phyloP scores from a whole-genome alignment of 2,329 filamentous ascomycete genomes.

The Aureobasidium mangrovei region DNA sequence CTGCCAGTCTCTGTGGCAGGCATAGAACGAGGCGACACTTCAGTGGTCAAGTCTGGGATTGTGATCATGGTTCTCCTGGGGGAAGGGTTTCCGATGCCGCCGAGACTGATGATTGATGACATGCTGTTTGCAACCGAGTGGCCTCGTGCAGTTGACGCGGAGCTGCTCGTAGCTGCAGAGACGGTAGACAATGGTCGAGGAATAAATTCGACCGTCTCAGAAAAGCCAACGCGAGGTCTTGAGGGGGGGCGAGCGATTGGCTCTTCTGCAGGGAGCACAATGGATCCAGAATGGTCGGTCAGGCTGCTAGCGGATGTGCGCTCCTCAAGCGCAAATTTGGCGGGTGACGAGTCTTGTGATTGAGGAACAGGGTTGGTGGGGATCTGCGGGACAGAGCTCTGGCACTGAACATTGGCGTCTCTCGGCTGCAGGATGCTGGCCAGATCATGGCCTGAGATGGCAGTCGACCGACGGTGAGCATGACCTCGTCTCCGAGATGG shows the following conservation, averaged over 20 bases:
- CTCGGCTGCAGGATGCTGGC: conserved; percentile 56
- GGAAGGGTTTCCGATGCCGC: conserved; percentile 10
- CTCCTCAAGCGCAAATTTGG: conserved; percentile 1
- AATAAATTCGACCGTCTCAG: conserved; percentile 75
- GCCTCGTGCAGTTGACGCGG: conserved; percentile 56
- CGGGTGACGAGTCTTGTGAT: conserved; percentile 5
- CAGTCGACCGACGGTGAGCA: conserved; percentile 69
- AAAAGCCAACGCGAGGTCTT: conserved; percentile 68
- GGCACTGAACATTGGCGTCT: conserved; percentile 34
- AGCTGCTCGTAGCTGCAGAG: conserved; percentile 76
- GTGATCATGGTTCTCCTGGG: conserved; percentile 11
- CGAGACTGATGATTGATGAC: conserved; percentile 62
- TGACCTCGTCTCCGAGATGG: conserved; percentile 57
- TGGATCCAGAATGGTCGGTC: background rate
- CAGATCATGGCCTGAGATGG: conserved; percentile 77
- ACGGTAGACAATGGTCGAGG: conserved; percentile 74
- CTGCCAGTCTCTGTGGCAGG: background rate
- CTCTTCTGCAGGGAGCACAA: background rate
- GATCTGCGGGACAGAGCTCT: conserved; percentile 6
- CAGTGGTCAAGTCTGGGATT: conserved; percentile 33
- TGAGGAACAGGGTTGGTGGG: background rate
- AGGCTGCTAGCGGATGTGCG: background rate
- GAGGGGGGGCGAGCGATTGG: conserved; percentile 32
- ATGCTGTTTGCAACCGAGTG: conserved; percentile 73
- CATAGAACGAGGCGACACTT: conserved; percentile 27